phyloP scores from a whole-genome alignment of 106 monocot species.

The Allium fistulosum region DNA sequence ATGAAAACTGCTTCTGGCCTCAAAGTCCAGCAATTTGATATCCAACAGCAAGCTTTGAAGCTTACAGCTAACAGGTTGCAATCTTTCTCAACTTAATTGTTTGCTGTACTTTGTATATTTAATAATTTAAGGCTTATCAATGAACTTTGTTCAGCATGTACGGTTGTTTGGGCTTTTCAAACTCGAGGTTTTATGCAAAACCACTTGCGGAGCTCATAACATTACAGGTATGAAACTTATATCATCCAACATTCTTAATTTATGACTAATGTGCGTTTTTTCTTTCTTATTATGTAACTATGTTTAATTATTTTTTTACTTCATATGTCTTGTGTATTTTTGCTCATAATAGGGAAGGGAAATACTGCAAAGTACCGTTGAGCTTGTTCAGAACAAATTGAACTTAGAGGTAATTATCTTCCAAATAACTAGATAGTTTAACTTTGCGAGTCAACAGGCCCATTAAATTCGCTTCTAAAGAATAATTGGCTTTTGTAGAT shows the following conservation, averaged over 20 bases:
- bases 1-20: conserved; percentile 81
- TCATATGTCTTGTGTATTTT: background rate
- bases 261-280: background rate
- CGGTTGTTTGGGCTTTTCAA: conserved; percentile 95
- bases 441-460: background rate
- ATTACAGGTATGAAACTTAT: conserved; percentile 51
- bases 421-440: background rate
- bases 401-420: conserved; percentile 68
- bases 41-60: conserved; percentile 92
- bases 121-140: conserved; percentile 4
- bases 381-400: conserved; percentile 88
- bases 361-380: conserved; percentile 94
- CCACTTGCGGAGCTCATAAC: conserved; percentile 98
- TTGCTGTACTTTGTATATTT: background rate
- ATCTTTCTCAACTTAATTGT: background rate
- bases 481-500: too few species aligned
- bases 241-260: background rate
- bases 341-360: conserved; percentile 72
- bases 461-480: too few species aligned
- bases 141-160: conserved; percentile 72
- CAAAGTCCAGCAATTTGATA: conserved; percentile 87
- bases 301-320: background rate
- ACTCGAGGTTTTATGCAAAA: conserved; percentile 96
- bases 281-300: background rate
- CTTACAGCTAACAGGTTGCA: conserved; percentile 95